Percentiles rank a stretch among this genome's conserved stretches.
Evolutionary conservation across 257 asterid genomes (phyloP).

Genomic region (Ajuga chamaepitys): DNA sequence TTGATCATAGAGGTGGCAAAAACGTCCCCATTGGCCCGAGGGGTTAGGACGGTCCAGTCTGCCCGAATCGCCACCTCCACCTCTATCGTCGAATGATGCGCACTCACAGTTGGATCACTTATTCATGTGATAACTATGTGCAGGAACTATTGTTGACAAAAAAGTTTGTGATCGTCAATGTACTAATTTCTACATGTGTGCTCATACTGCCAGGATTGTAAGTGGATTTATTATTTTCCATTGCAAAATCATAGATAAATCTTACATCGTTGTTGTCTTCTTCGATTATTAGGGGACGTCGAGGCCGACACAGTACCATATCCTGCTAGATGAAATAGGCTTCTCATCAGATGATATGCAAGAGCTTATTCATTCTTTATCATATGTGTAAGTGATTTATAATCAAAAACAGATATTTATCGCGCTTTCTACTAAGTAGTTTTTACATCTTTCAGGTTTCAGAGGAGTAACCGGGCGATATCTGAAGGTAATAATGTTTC

Average conservation of each 20-base stretch:
- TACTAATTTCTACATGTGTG: slow-evolving; percentile 25
- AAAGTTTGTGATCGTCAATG: slow-evolving; percentile 23
- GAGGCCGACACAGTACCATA: slow-evolving; percentile 43
- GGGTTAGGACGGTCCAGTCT: too few species aligned
- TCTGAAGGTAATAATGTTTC: slow-evolving; percentile 39
- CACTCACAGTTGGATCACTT: neutral
- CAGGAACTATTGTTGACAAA: slow-evolving; percentile 29
- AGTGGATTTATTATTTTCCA: neutral
- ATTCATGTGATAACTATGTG: neutral
- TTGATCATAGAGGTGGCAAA: too few species aligned
- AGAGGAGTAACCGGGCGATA: slow-evolving; percentile 37
- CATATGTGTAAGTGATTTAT: slow-evolving; percentile 29
- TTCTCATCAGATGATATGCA: slow-evolving; percentile 40
- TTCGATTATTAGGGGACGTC: slow-evolving; percentile 33
- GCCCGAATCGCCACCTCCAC: too few species aligned
- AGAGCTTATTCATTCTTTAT: slow-evolving; percentile 35
- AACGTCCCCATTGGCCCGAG: too few species aligned
- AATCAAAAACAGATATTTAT: neutral
- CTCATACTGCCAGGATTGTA: slow-evolving; percentile 29
- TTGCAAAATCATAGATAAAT: neutral
- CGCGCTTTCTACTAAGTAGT: neutral
- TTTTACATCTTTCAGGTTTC: slow-evolving; percentile 26
- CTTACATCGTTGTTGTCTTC: neutral
- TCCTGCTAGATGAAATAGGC: slow-evolving; percentile 41
- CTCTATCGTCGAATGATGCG: neutral